Conservation (phyloP, 768 basidiomycete genomes). For the Tylopilus balloui region DNA sequence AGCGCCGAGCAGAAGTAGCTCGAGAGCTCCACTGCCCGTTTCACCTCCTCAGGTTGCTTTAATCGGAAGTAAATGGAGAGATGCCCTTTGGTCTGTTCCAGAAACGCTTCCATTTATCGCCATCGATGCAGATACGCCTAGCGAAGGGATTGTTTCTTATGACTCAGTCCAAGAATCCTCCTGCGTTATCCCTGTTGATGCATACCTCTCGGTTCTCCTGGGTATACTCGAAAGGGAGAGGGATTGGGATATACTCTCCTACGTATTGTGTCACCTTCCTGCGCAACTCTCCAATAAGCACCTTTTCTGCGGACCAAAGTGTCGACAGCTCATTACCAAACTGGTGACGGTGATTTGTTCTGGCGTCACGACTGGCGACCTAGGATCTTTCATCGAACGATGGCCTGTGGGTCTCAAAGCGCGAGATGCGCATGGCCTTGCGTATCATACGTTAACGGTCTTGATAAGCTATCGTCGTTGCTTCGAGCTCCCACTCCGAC, state of each 20-base stretch:
- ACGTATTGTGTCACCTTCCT: conserved; percentile 87
- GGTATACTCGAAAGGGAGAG: conserved; percentile 67
- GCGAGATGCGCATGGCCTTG: conserved; percentile 82
- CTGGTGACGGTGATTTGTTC: conserved; percentile 67
- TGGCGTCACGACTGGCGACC: conserved; percentile 52
- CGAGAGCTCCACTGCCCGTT: conserved; percentile 43
- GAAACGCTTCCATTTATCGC: conserved; percentile 58
- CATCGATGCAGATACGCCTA: conserved; percentile 55
- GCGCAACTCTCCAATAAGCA: conserved; percentile 93
- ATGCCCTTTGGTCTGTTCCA: conserved; percentile 64
- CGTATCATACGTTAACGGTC: conserved; percentile 83
- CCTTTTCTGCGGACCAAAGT: conserved; percentile 87
- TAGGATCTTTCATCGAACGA: conserved; percentile 52
- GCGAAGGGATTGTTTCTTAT: conserved; percentile 64
- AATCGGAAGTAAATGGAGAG: conserved; percentile 34
- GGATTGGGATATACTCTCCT: conserved; percentile 93
- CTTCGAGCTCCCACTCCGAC: conserved; percentile 63
- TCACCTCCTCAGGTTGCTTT: conserved; percentile 24
- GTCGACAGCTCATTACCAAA: conserved; percentile 55
- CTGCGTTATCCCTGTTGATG: conserved; percentile 65
- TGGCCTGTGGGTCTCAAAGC: conserved; percentile 62
- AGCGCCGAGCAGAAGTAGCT: conserved; percentile 56
- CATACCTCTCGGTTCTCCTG: conserved; percentile 62
- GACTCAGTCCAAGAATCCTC: conserved; percentile 44
- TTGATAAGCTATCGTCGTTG: conserved; percentile 81